These are phyloP conservation scores for Backusella psychrophila DNA, from an alignment of 192 early-diverging fungal species.

Conservation along the genomic window DNA sequence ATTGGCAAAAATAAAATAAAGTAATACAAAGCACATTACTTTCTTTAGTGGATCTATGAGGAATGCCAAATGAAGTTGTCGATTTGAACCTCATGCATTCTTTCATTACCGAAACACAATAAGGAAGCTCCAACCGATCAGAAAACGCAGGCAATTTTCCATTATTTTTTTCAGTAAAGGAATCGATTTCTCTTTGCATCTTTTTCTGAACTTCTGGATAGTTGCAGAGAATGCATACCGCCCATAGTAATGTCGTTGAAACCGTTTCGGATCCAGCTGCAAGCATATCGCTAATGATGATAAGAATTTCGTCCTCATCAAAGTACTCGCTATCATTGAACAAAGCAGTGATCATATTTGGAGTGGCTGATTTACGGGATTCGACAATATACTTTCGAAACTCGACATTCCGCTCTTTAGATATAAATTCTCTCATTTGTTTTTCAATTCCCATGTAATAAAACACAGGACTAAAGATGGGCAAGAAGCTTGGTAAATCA, in stretches of 20 bases:
- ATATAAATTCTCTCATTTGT: neutral
- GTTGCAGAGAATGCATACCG: neutral
- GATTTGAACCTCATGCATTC: conserved; percentile 17
- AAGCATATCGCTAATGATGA: neutral
- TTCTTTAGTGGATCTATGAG: conserved; percentile 17
- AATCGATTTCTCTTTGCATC: neutral
- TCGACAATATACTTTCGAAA: neutral
- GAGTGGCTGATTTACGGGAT: neutral
- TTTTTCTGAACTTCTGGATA: neutral
- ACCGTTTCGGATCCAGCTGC: neutral
- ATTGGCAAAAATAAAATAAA: neutral
- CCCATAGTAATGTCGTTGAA: neutral
- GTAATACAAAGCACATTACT: neutral
- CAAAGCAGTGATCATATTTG: neutral
- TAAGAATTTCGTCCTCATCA: neutral
- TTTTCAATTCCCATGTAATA: neutral
- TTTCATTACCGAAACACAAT: conserved; percentile 16
- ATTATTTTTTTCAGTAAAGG: neutral
- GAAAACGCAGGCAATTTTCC: neutral
- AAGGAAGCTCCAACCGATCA: conserved; percentile 13
- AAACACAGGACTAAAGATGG: neutral
- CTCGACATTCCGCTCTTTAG: neutral
- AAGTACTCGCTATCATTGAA: neutral
- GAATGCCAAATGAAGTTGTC: conserved; percentile 8
- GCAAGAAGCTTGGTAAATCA: neutral